These are phyloP conservation scores for Dissophora ornata DNA, from an alignment of 192 early-diverging fungal genomes.

Conservation along the genomic window DNA sequence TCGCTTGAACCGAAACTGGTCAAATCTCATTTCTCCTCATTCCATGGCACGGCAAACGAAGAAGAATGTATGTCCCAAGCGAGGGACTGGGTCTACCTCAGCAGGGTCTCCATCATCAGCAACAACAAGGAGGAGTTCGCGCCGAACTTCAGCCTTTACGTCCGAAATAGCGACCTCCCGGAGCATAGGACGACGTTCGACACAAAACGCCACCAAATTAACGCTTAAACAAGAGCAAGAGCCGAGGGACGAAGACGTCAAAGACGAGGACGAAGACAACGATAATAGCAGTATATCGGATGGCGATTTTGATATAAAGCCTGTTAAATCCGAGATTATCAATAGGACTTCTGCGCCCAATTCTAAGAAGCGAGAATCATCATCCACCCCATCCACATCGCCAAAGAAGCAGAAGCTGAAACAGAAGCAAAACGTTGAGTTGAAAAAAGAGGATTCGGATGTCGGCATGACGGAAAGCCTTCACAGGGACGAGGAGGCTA, in stretches of 20 bases:
- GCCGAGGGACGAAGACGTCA: neutral
- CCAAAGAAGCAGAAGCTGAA: constrained; percentile 7
- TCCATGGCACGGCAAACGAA: constrained; percentile 17
- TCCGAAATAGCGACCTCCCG: neutral
- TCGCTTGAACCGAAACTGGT: too few species aligned
- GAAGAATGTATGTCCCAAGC: constrained; percentile 14
- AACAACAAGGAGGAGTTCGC: neutral
- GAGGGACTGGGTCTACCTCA: neutral
- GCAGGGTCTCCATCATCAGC: neutral
- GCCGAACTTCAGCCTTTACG: neutral
- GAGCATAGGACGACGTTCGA: constrained; percentile 11
- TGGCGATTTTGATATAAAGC: constrained; percentile 9
- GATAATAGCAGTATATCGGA: constrained; percentile 3
- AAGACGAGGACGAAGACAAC: neutral
- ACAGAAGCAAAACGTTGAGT: neutral
- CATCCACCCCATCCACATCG: neutral
- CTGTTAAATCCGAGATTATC: too few species aligned
- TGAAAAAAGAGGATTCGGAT: constrained; percentile 2
- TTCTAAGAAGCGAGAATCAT: neutral
- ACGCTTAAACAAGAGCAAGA: neutral
- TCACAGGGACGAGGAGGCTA: neutral
- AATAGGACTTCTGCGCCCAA: neutral
- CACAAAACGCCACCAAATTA: constrained; percentile 46
- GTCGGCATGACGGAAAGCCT: neutral
- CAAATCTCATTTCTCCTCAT: neutral